A percentile compares a stretch with the other conserved stretches of the same genome.
phyloP scores from a whole-genome alignment of 768 basidiomycete genomes.

The Rhizopogon vulgaris region DNA sequence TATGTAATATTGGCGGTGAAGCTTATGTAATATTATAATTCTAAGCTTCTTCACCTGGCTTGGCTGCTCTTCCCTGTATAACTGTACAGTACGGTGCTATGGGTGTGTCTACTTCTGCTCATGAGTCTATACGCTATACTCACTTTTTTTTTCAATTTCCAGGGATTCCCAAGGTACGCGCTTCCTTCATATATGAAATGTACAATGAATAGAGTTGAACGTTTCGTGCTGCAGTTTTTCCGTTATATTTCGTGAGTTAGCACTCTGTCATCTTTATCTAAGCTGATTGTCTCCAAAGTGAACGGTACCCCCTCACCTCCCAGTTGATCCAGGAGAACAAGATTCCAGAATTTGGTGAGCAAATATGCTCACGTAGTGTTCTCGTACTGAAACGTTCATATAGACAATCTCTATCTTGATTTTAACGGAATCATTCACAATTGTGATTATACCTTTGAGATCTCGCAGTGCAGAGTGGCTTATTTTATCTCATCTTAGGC shows the following conservation, averaged over 20 bases:
- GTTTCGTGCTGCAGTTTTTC: conserved; percentile 64
- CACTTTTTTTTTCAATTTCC: neutral
- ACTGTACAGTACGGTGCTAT: neutral
- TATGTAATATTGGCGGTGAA: too few relatives aligned
- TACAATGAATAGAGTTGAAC: conserved; percentile 5
- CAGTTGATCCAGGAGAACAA: conserved; percentile 98
- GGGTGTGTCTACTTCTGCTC: neutral
- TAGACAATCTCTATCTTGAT: conserved; percentile 89
- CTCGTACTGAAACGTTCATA: conserved; percentile 9
- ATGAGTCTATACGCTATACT: neutral
- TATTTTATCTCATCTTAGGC: conserved; percentile 31
- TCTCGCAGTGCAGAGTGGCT: neutral
- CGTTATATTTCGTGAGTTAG: conserved; percentile 83
- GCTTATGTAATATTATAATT: neutral
- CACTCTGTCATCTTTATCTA: neutral
- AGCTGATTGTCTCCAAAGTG: conserved; percentile 41
- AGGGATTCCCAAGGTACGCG: conserved; percentile 64
- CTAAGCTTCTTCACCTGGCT: too few relatives aligned
- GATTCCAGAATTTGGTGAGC: conserved; percentile 93
- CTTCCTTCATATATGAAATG: neutral
- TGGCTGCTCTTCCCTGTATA: neutral
- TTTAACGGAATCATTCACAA: conserved; percentile 93
- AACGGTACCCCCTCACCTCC: conserved; percentile 96
- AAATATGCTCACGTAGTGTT: neutral
- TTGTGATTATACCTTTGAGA: conserved; percentile 31